Conservation (phyloP, 768 basidiomycete species). For the Jaapia argillacea region DNA sequence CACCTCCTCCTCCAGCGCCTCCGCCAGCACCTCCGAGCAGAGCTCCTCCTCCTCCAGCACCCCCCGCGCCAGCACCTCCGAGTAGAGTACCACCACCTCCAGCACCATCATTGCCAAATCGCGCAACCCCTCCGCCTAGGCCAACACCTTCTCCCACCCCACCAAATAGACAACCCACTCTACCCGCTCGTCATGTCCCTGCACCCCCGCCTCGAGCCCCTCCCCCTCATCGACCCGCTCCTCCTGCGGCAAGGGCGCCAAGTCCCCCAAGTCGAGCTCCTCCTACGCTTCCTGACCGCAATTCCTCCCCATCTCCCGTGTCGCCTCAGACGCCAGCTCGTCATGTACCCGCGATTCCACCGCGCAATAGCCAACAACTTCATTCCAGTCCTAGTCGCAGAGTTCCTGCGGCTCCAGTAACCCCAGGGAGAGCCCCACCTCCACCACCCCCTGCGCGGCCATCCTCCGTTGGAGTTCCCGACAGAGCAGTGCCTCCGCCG, state of each 20-base stretch:
- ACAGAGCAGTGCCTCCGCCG: slow-evolving; percentile 28
- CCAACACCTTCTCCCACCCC: slow-evolving; percentile 13
- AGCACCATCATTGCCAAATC: slow-evolving; percentile 13
- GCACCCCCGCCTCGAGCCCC: slow-evolving; percentile 12
- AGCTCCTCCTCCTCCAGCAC: slow-evolving; percentile 13
- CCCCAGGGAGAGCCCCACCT: slow-evolving; percentile 23
- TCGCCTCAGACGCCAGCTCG: slow-evolving; percentile 7
- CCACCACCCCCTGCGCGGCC: slow-evolving; percentile 33
- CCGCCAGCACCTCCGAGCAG: slow-evolving; percentile 8
- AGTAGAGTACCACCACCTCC: slow-evolving; percentile 13
- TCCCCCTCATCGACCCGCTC: slow-evolving; percentile 3
- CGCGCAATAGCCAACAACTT: slow-evolving; percentile 13
- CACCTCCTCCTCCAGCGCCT: slow-evolving; percentile 18
- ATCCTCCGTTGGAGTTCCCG: slow-evolving; percentile 14
- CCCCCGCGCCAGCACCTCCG: slow-evolving; percentile 10
- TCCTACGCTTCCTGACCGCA: slow-evolving; percentile 20
- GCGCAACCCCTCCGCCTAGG: slow-evolving; percentile 14
- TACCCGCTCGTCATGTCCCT: slow-evolving; percentile 12
- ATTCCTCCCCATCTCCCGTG: slow-evolving; percentile 11
- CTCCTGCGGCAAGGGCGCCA: slow-evolving; percentile 10
- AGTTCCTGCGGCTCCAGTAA: slow-evolving; percentile 25
- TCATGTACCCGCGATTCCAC: slow-evolving; percentile 15
- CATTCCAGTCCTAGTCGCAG: slow-evolving; percentile 20
- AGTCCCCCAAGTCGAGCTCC: slow-evolving; percentile 19
- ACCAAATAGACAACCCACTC: slow-evolving; percentile 7